Evolutionary conservation across 768 basidiomycete species (phyloP), one percentile per base, ranked within the genome.

Genomic region (Paxillus involutus): DNA sequence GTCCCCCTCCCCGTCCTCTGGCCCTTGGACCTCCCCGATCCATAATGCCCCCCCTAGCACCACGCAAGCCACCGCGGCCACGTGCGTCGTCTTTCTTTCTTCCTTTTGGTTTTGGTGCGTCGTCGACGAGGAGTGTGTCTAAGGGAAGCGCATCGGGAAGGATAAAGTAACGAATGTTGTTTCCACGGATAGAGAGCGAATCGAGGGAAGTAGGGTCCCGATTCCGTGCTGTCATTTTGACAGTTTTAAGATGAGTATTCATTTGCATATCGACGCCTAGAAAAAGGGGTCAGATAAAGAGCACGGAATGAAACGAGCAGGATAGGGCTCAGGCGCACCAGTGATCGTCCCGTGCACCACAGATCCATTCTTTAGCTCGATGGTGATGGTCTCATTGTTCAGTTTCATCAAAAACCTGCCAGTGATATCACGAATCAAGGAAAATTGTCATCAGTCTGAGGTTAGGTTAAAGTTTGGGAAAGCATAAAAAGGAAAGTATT

Each of bases 221-320:
- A 70, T 93, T 94, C 50, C 93, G 85, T 30, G 85, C 80, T n/a
- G 93, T 93, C 79, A 98, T 88, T 75, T 97, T 98, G 60, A 99
- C 91, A 45, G 94, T 92, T 79, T 99, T 99, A 49, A 99, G 80
- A 63, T 98, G 90, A 3, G 96, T 98, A 77, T 98, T 98, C 96
- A 99, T 99, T 67, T 96, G 94, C 82, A 96, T 94, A 74, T 99
- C 96, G 47, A 99, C 97, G 54, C 94, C 96, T 98, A 41, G 71
- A 14, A 39, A 13, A 37, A 43, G 52, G 39, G 29, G 42, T 53
- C 14, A 63, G 33, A 57, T 48, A 17, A 24, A 17, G 43, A 43
- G 14, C 13, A 30, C 0, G 2, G 11, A 5, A 21, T n/a, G 3
- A 21, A 24, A 39, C 4, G 24, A 45, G 14, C 30, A 35, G 7